phyloP scores from a whole-genome alignment of 2,329 filamentous ascomycete species.

The Paecilomyces dactylethromorphus region DNA sequence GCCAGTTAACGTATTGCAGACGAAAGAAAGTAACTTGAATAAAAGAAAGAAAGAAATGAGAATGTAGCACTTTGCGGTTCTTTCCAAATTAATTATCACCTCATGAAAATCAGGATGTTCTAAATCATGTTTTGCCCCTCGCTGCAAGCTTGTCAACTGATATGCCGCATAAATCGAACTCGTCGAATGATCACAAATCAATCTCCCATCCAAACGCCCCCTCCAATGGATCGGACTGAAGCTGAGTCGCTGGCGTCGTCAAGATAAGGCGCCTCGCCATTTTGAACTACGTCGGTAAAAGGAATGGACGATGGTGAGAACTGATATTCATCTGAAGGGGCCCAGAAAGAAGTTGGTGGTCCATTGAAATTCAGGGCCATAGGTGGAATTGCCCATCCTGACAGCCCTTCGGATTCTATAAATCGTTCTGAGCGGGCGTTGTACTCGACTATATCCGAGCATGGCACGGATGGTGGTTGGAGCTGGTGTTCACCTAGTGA shows the following conservation, averaged over 20 bases:
- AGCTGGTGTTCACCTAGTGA: not conserved
- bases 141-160: not conserved
- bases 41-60: too few relatives aligned
- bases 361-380: not conserved
- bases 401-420: not conserved
- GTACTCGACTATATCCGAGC: not conserved
- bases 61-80: too few relatives aligned
- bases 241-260: not conserved
- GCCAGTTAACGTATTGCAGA: not conserved
- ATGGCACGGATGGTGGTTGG: not conserved
- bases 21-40: too few relatives aligned
- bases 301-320: not conserved
- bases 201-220: not conserved
- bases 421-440: not conserved
- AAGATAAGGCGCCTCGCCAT: not conserved
- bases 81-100: too few relatives aligned
- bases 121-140: too few relatives aligned
- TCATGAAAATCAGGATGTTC: too few relatives aligned
- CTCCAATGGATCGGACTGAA: not conserved
- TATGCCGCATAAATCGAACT: too few relatives aligned
- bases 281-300: not conserved
- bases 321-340: too few relatives aligned
- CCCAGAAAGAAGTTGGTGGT: too few relatives aligned
- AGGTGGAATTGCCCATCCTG: not conserved
- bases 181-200: not conserved